Base-by-base conservation (phyloP, 192 early-diverging fungal species). In the Linderina pennispora region DNA sequence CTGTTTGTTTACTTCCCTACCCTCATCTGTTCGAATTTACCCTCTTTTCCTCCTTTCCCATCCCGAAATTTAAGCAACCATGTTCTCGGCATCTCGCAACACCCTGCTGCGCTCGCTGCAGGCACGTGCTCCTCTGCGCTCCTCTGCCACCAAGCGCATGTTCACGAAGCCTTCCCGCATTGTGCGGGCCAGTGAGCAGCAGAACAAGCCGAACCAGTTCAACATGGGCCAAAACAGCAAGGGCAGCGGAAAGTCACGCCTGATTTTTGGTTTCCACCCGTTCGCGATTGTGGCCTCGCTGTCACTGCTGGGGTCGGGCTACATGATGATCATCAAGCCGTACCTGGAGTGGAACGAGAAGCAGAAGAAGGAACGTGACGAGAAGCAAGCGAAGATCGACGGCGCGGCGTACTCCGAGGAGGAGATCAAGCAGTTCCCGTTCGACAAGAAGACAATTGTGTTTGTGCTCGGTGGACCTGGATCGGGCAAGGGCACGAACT, bases 401-500 rank as follows among this genome's bases (percentile, higher is more conserved):
- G 14, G 2, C 3, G 63, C 41, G 10, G 31, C 40, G 9, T 62
- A 58, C 41, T 36, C 43, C 0, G 44, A 56, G 8, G 48, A 45
- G 39, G 40, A 62, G 23, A 40, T 70, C 9, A 55, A 45, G 1
- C 2, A 11, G 8, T 75, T 75, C 49, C 65, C 58, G 20, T 74
- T 79, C 37, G 40, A 50, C 37, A 46, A 86, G 46, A 81, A 80
- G 17, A 79, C 81, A n/a, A 85, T 93, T 20, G 77, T 91, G n/a
- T 93, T 90, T 66, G 90, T 93, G 6, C 82, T 93, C 5, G 90
- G 90, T 53, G 88, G 87, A 10, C 89, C 89, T 22, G 89, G 87
- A 36, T 79, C 85, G 11, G 96, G 96, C 43, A 99, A 99, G 62
- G 96, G 96, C 24, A 99, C 96, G 13, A 91, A 97, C 69, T 95